Percentiles rank a stretch among this genome's conserved stretches.
Conservation (phyloP, 371 early-diverging fungal genomes). For the Mucor indicus region DNA sequence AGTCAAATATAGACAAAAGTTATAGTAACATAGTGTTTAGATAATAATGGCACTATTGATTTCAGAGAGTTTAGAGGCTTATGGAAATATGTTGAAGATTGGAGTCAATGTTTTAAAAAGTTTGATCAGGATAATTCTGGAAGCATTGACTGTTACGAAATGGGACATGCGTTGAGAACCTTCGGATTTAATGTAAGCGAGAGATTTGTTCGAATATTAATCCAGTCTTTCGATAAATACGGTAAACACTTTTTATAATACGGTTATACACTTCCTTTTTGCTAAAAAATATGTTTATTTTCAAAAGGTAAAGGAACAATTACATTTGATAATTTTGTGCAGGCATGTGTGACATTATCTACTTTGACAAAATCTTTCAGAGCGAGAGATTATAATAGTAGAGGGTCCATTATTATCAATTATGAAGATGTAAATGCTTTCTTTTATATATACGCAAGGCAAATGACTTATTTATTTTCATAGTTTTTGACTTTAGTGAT, state of each 20-base stretch:
- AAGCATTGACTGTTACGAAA: constrained; percentile 71
- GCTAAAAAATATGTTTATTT: not conserved
- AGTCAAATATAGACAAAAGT: too few relatives aligned
- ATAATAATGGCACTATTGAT: constrained; percentile 92
- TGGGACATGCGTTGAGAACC: constrained; percentile 69
- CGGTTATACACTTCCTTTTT: not conserved
- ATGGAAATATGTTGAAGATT: constrained; percentile 70
- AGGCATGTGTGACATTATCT: constrained; percentile 76
- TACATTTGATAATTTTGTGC: constrained; percentile 86
- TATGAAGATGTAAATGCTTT: constrained; percentile 62
- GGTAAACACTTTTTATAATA: constrained; percentile 32
- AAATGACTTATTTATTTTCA: not conserved
- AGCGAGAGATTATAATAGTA: constrained; percentile 65
- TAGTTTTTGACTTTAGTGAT: constrained; percentile 19
- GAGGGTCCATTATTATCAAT: constrained; percentile 75
- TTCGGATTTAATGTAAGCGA: constrained; percentile 72
- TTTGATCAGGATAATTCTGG: constrained; percentile 81
- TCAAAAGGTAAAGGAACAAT: constrained; percentile 51
- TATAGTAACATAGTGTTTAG: constrained; percentile 18
- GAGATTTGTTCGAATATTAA: constrained; percentile 48
- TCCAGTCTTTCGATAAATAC: constrained; percentile 70
- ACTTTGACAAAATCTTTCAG: constrained; percentile 76
- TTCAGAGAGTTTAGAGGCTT: constrained; percentile 88
- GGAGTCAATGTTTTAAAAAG: constrained; percentile 74
- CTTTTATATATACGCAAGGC: not conserved